These are phyloP conservation scores for Hemisphaericaspora lyxosophila DNA, from an alignment of 1,139 yeast genomes.

Conservation along the genomic window DNA sequence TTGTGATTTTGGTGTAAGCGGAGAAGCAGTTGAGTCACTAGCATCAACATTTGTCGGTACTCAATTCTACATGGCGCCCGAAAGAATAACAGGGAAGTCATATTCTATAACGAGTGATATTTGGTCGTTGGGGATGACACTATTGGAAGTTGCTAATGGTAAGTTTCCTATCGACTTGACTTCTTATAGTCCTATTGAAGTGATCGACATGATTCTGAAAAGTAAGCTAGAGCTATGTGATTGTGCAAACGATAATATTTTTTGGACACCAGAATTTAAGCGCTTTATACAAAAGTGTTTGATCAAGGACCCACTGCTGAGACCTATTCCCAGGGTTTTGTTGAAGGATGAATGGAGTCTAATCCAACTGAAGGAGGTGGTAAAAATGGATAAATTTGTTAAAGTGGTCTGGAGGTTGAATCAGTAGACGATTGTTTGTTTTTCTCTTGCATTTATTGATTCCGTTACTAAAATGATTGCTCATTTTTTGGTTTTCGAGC, in stretches of 20 bases:
- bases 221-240: constrained; percentile 77
- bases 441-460: neutral
- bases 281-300: constrained; percentile 80
- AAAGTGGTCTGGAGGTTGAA: constrained; percentile 66
- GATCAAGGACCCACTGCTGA: constrained; percentile 70
- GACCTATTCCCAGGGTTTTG: constrained; percentile 95
- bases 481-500: neutral
- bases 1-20: constrained; percentile 98
- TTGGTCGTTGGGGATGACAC: constrained; percentile 91
- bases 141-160: constrained; percentile 90
- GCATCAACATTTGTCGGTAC: constrained; percentile 98
- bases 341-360: constrained; percentile 28
- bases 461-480: neutral
- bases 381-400: constrained; percentile 86
- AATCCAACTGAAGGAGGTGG: constrained; percentile 30
- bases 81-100: constrained; percentile 91
- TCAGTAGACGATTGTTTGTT: constrained; percentile 5
- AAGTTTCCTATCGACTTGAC: constrained; percentile 62
- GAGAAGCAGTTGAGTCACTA: constrained; percentile 90
- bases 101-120: constrained; percentile 93
- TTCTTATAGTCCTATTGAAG: constrained; percentile 72
- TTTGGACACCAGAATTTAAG: constrained; percentile 82
- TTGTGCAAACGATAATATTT: constrained; percentile 71
- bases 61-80: constrained; percentile 98
- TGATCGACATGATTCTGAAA: constrained; percentile 75